phyloP scores from a whole-genome alignment of 129 eudicot genomes.

The Artemisia annua region DNA sequence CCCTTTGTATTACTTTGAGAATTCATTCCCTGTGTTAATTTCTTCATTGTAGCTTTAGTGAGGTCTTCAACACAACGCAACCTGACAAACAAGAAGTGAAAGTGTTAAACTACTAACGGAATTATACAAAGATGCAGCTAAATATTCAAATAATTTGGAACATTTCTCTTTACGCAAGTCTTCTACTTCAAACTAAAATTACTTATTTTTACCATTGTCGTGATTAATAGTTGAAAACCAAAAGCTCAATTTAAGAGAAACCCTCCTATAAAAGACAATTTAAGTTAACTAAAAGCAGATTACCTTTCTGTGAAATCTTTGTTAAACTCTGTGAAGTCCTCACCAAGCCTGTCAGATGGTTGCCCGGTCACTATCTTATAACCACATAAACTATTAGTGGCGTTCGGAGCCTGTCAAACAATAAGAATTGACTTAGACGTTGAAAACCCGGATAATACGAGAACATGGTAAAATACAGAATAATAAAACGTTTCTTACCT shows the following conservation, averaged over 20 bases:
- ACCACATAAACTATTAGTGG: slow-evolving; percentile 90
- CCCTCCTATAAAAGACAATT: background rate
- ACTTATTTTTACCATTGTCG: too few relatives aligned
- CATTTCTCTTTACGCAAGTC: too few relatives aligned
- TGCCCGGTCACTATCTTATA: slow-evolving; percentile 97
- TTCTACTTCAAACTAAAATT: too few relatives aligned
- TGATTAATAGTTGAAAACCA: too few relatives aligned
- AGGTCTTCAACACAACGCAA: slow-evolving; percentile 81
- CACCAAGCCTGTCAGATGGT: slow-evolving; percentile 98
- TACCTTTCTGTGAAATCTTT: slow-evolving; percentile 95
- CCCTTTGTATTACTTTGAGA: slow-evolving; percentile 73
- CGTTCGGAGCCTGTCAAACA: slow-evolving; percentile 83
- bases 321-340: slow-evolving; percentile 81
- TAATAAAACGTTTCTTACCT: slow-evolving; percentile 41
- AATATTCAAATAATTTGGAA: slow-evolving; percentile 13
- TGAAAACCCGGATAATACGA: background rate
- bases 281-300: slow-evolving; percentile 18
- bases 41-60: slow-evolving; percentile 73
- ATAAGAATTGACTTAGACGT: background rate
- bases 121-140: background rate
- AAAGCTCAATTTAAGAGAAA: too few relatives aligned
- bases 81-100: slow-evolving; percentile 42
- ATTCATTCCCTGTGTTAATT: slow-evolving; percentile 84
- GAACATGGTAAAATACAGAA: background rate
- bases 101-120: slow-evolving; percentile 11